Evolutionary conservation across 2,329 filamentous ascomycete species (phyloP).

Genomic region (Fusarium bactridioides): DNA sequence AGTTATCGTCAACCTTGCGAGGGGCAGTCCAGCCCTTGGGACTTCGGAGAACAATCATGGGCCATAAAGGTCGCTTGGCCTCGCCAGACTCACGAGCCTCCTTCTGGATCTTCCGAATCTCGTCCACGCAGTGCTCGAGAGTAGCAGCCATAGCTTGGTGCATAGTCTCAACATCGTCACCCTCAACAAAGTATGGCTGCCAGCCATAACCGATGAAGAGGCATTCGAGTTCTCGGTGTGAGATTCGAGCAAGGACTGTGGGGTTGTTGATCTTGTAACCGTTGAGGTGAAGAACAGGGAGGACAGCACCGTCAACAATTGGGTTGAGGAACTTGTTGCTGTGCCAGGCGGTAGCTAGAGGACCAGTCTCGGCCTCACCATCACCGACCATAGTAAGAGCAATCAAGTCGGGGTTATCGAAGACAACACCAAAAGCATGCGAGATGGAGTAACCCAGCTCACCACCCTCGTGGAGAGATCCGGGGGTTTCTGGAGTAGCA

Average conservation of each 20-base stretch:
- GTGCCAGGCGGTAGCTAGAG: slow-evolving; percentile 81
- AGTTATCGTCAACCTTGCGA: slow-evolving; percentile 73
- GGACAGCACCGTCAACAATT: slow-evolving; percentile 77
- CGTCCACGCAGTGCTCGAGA: slow-evolving; percentile 73
- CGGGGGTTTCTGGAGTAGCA: slow-evolving; percentile 80
- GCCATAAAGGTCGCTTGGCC: slow-evolving; percentile 76
- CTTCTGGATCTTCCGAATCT: slow-evolving; percentile 75
- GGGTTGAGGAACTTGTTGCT: slow-evolving; percentile 85
- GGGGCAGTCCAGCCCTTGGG: slow-evolving; percentile 85
- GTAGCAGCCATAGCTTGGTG: slow-evolving; percentile 84
- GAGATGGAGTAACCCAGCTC: slow-evolving; percentile 84
- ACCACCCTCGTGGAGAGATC: slow-evolving; percentile 79
- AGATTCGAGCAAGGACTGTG: slow-evolving; percentile 75
- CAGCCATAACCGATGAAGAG: slow-evolving; percentile 80
- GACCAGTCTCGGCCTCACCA: slow-evolving; percentile 82
- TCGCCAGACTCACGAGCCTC: slow-evolving; percentile 74
- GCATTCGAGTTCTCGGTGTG: slow-evolving; percentile 74
- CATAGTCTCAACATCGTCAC: slow-evolving; percentile 76
- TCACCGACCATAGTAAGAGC: slow-evolving; percentile 81
- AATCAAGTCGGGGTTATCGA: slow-evolving; percentile 77
- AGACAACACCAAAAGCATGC: slow-evolving; percentile 80
- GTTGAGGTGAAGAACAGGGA: slow-evolving; percentile 81
- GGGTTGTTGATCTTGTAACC: slow-evolving; percentile 89
- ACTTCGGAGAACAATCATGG: slow-evolving; percentile 79
- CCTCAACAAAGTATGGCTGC: slow-evolving; percentile 83